phyloP scores from a whole-genome alignment of 768 basidiomycete species.

The Podaxis mareebaensis region DNA sequence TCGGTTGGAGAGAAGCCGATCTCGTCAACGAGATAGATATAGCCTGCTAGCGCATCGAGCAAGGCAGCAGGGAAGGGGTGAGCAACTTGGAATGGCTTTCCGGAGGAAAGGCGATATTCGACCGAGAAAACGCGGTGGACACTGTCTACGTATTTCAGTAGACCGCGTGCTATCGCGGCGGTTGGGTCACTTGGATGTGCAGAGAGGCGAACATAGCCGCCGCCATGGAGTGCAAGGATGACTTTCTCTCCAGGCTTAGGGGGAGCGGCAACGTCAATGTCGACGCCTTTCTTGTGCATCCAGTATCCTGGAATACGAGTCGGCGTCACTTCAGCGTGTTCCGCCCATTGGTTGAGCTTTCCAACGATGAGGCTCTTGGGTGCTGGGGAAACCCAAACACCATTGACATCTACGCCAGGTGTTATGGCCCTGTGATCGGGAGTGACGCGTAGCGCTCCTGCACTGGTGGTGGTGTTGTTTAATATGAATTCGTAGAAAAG shows the following conservation, averaged over 20 bases:
- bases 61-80: conserved; percentile 77
- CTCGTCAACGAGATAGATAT: conserved; percentile 62
- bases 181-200: conserved; percentile 57
- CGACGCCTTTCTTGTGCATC: conserved; percentile 43
- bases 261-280: conserved; percentile 34
- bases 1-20: conserved; percentile 58
- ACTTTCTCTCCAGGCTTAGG: conserved; percentile 55
- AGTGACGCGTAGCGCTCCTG: conserved; percentile 30
- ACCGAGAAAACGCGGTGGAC: conserved; percentile 56
- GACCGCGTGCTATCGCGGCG: conserved; percentile 43
- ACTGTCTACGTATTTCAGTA: conserved; percentile 44
- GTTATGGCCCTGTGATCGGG: conserved; percentile 44
- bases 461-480: conserved; percentile 24
- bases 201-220: conserved; percentile 53
- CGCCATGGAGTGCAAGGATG: conserved; percentile 65
- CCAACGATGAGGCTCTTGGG: conserved; percentile 42
- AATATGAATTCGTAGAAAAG: neutral
- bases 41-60: conserved; percentile 73
- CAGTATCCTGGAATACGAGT: conserved; percentile 58
- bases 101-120: conserved; percentile 71
- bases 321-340: conserved; percentile 37
- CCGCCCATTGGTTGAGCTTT: conserved; percentile 41
- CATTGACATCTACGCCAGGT: conserved; percentile 40
- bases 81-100: conserved; percentile 37
- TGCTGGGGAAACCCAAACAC: conserved; percentile 48